Percentiles rank a stretch among this genome's conserved stretches.
Conservation (phyloP, 2,329 filamentous ascomycete species). For the Daldinia sp. region DNA sequence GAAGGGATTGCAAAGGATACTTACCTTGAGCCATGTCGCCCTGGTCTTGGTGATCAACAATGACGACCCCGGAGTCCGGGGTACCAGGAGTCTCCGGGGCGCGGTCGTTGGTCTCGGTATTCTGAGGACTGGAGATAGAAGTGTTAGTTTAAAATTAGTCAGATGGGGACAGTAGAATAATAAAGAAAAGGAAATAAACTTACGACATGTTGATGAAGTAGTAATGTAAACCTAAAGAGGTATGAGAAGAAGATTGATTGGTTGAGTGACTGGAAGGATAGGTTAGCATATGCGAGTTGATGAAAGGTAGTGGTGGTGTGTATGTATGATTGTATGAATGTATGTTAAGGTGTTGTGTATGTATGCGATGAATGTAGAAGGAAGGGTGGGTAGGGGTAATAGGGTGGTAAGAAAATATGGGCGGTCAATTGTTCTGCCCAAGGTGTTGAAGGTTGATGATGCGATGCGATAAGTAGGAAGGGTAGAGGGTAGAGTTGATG, state of each 20-base stretch:
- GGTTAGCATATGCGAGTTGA: slow-evolving; percentile 19
- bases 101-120: background rate
- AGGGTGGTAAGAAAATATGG: too few relatives aligned
- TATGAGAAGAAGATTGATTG: background rate
- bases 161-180: too few relatives aligned
- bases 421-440: background rate
- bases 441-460: background rate
- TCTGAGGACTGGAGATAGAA: background rate
- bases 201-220: background rate
- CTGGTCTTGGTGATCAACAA: background rate
- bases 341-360: slow-evolving; percentile 7
- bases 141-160: too few relatives aligned
- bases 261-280: slow-evolving; percentile 8
- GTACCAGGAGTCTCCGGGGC: background rate
- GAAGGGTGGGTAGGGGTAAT: background rate
- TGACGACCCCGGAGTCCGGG: slow-evolving; percentile 15
- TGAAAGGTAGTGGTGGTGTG: background rate
- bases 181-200: background rate
- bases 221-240: background rate
- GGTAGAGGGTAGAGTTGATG: background rate
- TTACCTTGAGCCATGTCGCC: slow-evolving; percentile 16
- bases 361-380: background rate
- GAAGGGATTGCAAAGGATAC: background rate
- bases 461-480: background rate
- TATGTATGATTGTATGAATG: background rate